phyloP scores from a whole-genome alignment of 2,329 filamentous ascomycete genomes.

The Aspergillus aculeatinus region DNA sequence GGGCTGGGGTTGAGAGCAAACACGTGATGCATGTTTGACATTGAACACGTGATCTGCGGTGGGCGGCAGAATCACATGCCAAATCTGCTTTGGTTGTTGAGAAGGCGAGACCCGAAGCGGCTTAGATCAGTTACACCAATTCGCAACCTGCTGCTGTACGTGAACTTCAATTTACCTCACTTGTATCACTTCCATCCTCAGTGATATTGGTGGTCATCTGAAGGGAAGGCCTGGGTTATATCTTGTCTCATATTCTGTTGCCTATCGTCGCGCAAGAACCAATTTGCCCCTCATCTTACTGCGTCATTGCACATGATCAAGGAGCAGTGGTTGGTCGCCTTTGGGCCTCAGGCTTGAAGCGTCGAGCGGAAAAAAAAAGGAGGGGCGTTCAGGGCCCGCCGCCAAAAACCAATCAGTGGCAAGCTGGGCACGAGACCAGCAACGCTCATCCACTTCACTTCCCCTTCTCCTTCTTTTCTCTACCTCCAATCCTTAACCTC shows the following conservation, averaged over 20 bases:
- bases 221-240: no score
- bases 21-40: not conserved
- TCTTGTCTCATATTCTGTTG: not conserved
- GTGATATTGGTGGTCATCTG: not conserved
- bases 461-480: constrained; percentile 12
- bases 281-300: not conserved
- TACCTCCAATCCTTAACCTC: not conserved
- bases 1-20: constrained; percentile 17
- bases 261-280: not conserved
- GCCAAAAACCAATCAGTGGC: constrained; percentile 15
- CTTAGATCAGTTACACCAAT: constrained; percentile 5
- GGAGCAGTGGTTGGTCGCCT: constrained; percentile 1
- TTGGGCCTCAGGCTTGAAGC: not conserved
- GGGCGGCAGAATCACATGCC: constrained; percentile 16
- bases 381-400: constrained; percentile 14
- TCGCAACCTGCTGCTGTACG: not conserved
- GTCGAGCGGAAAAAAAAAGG: constrained; percentile 6
- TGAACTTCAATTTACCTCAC: no score
- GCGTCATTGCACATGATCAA: not conserved
- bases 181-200: not conserved
- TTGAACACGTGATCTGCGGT: not conserved
- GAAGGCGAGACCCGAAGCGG: not conserved
- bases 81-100: constrained; percentile 9
- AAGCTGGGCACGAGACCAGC: constrained; percentile 19
- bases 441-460: constrained; percentile 7